Percentiles rank a stretch among this genome's conserved stretches.
These are phyloP conservation scores for Pelargonium cotyledonis DNA, from an alignment of 441 rosid species.

Conservation along the genomic window DNA sequence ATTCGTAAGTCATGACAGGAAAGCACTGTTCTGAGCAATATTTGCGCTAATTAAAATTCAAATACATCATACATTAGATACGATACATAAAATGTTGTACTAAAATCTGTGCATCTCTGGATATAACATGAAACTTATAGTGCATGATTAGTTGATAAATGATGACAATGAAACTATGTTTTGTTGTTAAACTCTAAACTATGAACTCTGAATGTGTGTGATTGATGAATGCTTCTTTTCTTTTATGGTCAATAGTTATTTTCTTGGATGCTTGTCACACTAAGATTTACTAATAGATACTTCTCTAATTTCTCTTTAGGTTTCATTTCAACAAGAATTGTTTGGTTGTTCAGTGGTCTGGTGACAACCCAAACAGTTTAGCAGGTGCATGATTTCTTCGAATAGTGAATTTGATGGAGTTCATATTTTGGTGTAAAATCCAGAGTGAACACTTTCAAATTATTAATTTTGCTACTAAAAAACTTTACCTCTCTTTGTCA, in stretches of 20 bases:
- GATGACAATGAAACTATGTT: not conserved
- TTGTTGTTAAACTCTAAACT: not conserved
- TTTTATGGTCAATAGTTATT: not conserved
- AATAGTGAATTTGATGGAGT: not conserved
- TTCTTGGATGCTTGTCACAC: not conserved
- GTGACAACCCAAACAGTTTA: slow-evolving; percentile 96
- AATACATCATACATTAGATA: too few species aligned
- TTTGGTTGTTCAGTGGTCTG: slow-evolving; percentile 85
- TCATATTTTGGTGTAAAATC: not conserved
- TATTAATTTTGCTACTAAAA: too few species aligned
- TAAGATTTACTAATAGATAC: slow-evolving; percentile 5
- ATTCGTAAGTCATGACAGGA: too few species aligned
- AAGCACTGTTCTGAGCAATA: too few species aligned
- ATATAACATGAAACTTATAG: not conserved
- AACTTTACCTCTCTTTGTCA: not conserved
- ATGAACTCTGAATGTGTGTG: not conserved
- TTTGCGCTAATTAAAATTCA: too few species aligned
- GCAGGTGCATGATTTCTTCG: slow-evolving; percentile 47
- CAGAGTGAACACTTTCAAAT: not conserved
- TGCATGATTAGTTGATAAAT: not conserved
- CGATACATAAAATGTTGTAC: not conserved
- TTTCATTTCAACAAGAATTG: slow-evolving; percentile 59
- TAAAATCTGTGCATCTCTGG: not conserved
- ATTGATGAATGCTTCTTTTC: not conserved
- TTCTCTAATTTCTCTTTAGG: slow-evolving; percentile 35